Evolutionary conservation across 2,329 filamentous ascomycete genomes (phyloP).

Genomic region (Drechslerella dactyloides): DNA sequence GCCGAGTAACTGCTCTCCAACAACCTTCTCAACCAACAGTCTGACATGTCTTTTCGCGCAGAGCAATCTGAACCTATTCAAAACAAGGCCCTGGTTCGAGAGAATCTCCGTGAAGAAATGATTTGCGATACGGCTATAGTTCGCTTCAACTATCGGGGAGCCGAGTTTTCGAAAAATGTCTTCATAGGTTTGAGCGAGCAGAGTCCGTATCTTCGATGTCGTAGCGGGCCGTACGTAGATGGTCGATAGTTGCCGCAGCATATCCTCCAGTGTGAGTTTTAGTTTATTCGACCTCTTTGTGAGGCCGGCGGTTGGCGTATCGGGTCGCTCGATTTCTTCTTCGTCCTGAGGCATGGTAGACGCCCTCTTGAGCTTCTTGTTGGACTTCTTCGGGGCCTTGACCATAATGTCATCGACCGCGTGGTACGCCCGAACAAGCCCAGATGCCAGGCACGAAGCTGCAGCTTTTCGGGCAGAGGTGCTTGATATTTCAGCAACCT

Average conservation of each 20-base stretch:
- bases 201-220: slow-evolving; percentile 79
- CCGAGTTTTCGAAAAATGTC: slow-evolving; percentile 79
- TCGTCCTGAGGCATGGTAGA: slow-evolving; percentile 73
- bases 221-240: slow-evolving; percentile 82
- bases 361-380: slow-evolving; percentile 69
- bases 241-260: slow-evolving; percentile 76
- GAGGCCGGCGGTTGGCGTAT: slow-evolving; percentile 68
- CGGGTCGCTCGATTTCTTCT: slow-evolving; percentile 73
- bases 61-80: slow-evolving; percentile 86
- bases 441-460: slow-evolving; percentile 80
- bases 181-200: slow-evolving; percentile 85
- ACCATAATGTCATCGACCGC: slow-evolving; percentile 63
- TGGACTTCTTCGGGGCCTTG: slow-evolving; percentile 71
- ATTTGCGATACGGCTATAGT: slow-evolving; percentile 80
- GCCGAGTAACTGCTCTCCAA: slow-evolving; percentile 80
- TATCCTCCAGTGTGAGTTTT: slow-evolving; percentile 75
- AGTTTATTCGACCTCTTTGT: slow-evolving; percentile 73
- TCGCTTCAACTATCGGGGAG: slow-evolving; percentile 79
- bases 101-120: slow-evolving; percentile 82
- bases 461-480: slow-evolving; percentile 80
- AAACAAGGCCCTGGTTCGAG: slow-evolving; percentile 74
- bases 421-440: slow-evolving; percentile 81
- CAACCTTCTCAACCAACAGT: slow-evolving; percentile 79
- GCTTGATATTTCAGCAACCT: slow-evolving; percentile 79
- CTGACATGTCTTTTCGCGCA: slow-evolving; percentile 84